Base-by-base conservation (phyloP, 2,329 filamentous ascomycete genomes). In the Epichloe coenophiala region DNA sequence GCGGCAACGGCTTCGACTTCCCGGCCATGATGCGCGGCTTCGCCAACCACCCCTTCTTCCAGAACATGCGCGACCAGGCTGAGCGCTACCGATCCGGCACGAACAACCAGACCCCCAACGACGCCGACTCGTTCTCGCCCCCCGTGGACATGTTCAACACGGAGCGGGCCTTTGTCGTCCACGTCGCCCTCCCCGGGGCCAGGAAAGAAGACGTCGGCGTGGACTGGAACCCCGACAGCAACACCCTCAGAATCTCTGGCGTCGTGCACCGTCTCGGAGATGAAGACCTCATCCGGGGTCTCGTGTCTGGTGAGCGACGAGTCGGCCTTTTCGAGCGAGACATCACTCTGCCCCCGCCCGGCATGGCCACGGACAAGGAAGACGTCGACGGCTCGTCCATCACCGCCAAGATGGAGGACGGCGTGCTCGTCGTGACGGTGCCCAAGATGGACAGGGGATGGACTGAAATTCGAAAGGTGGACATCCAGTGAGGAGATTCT, bases 101-200 rank as follows among this genome's bases (percentile, higher is more conserved):
- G 21, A 23, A 40, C 50, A 55, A 15, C 21, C 39, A 42, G 7
- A 47, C 40, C 17, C 17, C 17, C 44, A 49, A 49, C 36, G 53
- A 55, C 38, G 46, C 60, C 39, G 66, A 69, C 49, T 63, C 71
- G 52, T 84, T 86, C 64, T 65, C 66, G 5, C 84, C 84, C 1
- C 80, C 83, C n/a, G 71, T 83, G 50, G 88, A 94, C 63, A 69
- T 90, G 56, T 93, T 91, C 71, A 78, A 84, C 63, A 84, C 82
- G 5, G 67, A 78, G 6, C 67, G 70, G 35, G 67, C 78, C 13
- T 89, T 81, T 63, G 70, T 88, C 42, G 68, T 93, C 8, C 86
- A 93, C 64, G 70, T 89, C 59, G 83, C 86, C 1, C 74, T 94
- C 0, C 86, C 88, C 0, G 88, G 88, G 27, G 86, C 83, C 2